Evolutionary conservation across 768 basidiomycete genomes (phyloP), one percentile per base, ranked within the genome.

Genomic region (Tulasnella sp.): DNA sequence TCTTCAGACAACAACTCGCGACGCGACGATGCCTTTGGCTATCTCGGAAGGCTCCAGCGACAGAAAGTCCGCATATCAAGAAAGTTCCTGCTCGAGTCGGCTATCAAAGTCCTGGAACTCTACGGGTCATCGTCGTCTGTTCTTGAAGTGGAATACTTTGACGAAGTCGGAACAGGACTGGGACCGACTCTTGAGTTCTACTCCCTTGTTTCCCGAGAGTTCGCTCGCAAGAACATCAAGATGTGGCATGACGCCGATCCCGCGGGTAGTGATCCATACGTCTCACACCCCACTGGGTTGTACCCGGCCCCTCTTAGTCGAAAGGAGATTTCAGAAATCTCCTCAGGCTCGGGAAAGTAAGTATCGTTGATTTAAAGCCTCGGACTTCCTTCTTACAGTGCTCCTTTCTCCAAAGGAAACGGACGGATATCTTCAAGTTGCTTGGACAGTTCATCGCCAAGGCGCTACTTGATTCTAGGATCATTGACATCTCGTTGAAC

Each of bases 171-270:
- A 25, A 99, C 97, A 9, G 97, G 97, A 25, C 85, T 99, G 14
- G 97, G 97, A 2, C 97, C 97, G 8, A 99, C 97, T 34, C 87
- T 99, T 31, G 97, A 99, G 84, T 99, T 99, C 84, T 99, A 99
- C 83, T 93, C 96, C n/a, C 84, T 99, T 71, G 97, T 96, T 9
- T 97, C 94, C 58, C 93, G 91, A 80, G 97, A 98, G 83, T 99
- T 99, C 82, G 95, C 95, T 0, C 86, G 93, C 74, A 89, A 91
- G 80, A 90, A 93, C 77, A 85, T 98, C 79, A 92, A 93, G 83
- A 87, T 98, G 38, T 99, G 97, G 97, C 87, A 95, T 76, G 94
- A 95, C 80, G 90, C 90, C 1, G 95, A 97, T 77, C 80, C 83
- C 78, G 83, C 87, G 15, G 72, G 87, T 42, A 81, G 87, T 34